Base-by-base conservation (phyloP, 176 grass and related monocot genomes). In the Phoenix roebelenii region DNA sequence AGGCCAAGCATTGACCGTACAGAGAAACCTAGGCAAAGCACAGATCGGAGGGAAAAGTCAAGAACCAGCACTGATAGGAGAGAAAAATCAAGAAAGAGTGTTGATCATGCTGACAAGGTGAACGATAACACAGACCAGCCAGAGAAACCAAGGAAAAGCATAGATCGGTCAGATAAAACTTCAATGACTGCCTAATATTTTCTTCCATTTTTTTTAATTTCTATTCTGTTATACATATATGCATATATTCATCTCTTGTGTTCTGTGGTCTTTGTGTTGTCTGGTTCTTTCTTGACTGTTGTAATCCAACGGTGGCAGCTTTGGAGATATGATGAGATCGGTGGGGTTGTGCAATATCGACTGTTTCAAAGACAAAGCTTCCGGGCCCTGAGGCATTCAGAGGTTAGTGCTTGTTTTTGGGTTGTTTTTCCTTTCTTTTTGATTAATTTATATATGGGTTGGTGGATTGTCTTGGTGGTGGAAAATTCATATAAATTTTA, bases 141-240 rank as follows among this genome's bases (percentile, higher is more conserved):
- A 26, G 84, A 88, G 16, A 88, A 88, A 70, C 92, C 92, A 70
- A 97, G 87, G 79, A 97, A 91, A 74, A 97, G 92, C 68, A 73
- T 88, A 44, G 92, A 97, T 35, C 77, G 81, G 92, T 97, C 57
- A 51, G 83, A 54, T 54, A 12, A 63, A 55, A 30, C 50, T 54
- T 72, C 16, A 32, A 10, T 63, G 52, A 29, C 24, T 22, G 59
- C 1, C 32, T 35, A 35, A 35, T 0, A 35, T 70, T 24, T 48
- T 14, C 60, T 51, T 82, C 9, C 54, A 12, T 28, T 25, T 25
- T 25, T 25, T 25, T 25, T 25, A 25, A 25, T 25, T 25, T 25
- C 24, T 32, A 32, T 32, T 32, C 4, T 32, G 29, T 32, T 4
- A 32, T 32, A 7, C 5, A 7, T 7, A 32, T 32, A 32, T 32